Percentiles rank a stretch among this genome's conserved stretches.
These are phyloP conservation scores for Amyloporia xantha DNA, from an alignment of 768 basidiomycete species.

Conservation along the genomic window DNA sequence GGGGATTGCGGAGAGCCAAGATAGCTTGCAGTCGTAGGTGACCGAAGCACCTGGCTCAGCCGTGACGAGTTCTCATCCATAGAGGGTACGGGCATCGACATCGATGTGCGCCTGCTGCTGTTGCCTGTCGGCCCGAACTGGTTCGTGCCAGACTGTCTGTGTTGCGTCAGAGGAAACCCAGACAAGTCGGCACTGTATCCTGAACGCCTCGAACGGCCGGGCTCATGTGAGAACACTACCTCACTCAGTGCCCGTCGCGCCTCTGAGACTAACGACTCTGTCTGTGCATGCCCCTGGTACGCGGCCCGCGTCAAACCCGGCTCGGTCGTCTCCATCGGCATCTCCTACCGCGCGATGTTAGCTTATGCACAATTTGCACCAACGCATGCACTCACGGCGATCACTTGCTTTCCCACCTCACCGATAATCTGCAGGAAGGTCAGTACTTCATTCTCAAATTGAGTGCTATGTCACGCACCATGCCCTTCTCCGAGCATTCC, in stretches of 20 bases:
- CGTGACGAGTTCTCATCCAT: neutral
- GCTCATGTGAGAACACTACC: conserved; percentile 30
- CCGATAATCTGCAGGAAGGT: conserved; percentile 38
- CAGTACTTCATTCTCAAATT: neutral
- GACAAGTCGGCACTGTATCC: conserved; percentile 5
- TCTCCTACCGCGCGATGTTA: conserved; percentile 42
- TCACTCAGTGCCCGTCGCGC: conserved; percentile 50
- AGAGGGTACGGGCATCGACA: neutral
- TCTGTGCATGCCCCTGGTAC: conserved; percentile 63
- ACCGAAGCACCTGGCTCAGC: neutral
- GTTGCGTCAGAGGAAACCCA: neutral
- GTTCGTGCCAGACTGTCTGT: neutral
- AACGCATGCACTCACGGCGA: conserved; percentile 23
- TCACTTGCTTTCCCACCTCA: conserved; percentile 47
- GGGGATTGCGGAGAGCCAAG: neutral
- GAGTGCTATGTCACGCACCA: conserved; percentile 23
- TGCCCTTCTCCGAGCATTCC: conserved; percentile 81
- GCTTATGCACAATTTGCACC: neutral
- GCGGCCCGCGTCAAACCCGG: conserved; percentile 72
- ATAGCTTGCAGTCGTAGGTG: neutral
- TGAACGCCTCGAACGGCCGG: conserved; percentile 11
- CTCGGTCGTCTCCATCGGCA: conserved; percentile 72
- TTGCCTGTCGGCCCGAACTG: neutral
- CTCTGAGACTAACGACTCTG: conserved; percentile 55
- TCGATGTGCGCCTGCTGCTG: neutral